A percentile compares a stretch with the other conserved stretches of the same genome.
phyloP scores from a whole-genome alignment of 306 rosid species.

The Cercis canadensis region DNA sequence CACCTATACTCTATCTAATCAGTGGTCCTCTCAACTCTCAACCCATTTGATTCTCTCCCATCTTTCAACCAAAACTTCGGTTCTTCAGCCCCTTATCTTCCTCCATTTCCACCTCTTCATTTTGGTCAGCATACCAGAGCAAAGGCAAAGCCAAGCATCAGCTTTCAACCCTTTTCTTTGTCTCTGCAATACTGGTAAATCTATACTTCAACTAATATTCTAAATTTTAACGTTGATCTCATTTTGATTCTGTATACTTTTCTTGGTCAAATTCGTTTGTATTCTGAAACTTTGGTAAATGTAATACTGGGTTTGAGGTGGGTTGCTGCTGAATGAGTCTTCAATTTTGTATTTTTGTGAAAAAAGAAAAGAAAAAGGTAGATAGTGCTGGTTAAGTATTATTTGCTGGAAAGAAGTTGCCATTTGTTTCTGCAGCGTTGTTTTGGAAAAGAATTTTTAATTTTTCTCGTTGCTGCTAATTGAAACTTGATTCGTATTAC shows the following conservation, averaged over 20 bases:
- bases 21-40: background rate
- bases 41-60: background rate
- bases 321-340: background rate
- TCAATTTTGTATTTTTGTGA: background rate
- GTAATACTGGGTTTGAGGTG: conserved; percentile 8
- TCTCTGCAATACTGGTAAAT: conserved; percentile 22
- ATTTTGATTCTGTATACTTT: background rate
- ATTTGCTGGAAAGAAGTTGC: background rate
- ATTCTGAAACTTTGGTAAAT: background rate
- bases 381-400: background rate
- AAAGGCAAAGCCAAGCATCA: background rate
- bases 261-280: background rate
- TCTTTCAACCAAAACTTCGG: too few species aligned
- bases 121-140: conserved; percentile 5
- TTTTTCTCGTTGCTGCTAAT: background rate
- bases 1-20: background rate
- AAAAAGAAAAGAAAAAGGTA: background rate
- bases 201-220: background rate
- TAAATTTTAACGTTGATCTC: conserved; percentile 4
- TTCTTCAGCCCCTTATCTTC: background rate
- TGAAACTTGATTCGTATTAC: too few species aligned
- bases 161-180: conserved; percentile 16
- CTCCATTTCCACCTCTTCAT: background rate
- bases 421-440: background rate
- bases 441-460: background rate